Percentiles rank a stretch among this genome's conserved stretches.
These are phyloP conservation scores for Chaetomium cochliodes DNA, from an alignment of 495 filamentous ascomycete genomes.

Conservation along the genomic window DNA sequence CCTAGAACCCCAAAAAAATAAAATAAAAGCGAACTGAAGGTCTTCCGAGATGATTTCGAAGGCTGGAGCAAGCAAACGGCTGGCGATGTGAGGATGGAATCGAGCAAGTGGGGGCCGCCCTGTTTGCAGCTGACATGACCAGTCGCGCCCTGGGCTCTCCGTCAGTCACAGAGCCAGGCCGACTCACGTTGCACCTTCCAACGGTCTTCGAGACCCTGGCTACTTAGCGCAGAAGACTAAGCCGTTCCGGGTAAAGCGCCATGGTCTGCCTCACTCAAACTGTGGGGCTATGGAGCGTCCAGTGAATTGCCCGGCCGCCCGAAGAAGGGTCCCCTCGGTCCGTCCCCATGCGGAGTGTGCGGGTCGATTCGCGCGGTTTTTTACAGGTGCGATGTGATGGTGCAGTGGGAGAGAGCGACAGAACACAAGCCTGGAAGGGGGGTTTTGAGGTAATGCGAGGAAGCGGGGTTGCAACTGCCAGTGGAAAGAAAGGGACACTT, in stretches of 20 bases:
- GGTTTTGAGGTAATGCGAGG: not conserved
- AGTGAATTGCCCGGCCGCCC: constrained; percentile 19
- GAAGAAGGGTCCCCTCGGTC: constrained; percentile 17
- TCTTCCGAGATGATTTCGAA: too few species aligned
- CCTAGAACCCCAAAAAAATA: too few species aligned
- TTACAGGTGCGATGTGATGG: not conserved
- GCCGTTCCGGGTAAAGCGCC: constrained; percentile 31
- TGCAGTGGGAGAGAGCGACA: not conserved
- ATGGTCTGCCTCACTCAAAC: constrained; percentile 20
- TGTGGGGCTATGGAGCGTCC: constrained; percentile 28
- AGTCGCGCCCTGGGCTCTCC: not conserved
- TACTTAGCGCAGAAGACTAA: constrained; percentile 21
- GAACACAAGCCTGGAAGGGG: not conserved
- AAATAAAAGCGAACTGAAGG: not conserved
- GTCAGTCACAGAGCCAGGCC: constrained; percentile 14
- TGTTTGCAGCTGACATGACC: constrained; percentile 9
- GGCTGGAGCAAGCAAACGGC: not conserved
- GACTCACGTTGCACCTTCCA: constrained; percentile 22
- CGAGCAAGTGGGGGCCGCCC: not conserved
- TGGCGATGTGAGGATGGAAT: not conserved
- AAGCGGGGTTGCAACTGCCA: not conserved
- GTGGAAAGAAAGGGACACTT: not conserved
- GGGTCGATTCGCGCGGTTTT: constrained; percentile 9
- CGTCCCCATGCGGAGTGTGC: constrained; percentile 18
- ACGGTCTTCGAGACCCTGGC: constrained; percentile 31